These are phyloP conservation scores for Vitis cinerea DNA, from an alignment of 164 flowering plant genomes.

Conservation along the genomic window DNA sequence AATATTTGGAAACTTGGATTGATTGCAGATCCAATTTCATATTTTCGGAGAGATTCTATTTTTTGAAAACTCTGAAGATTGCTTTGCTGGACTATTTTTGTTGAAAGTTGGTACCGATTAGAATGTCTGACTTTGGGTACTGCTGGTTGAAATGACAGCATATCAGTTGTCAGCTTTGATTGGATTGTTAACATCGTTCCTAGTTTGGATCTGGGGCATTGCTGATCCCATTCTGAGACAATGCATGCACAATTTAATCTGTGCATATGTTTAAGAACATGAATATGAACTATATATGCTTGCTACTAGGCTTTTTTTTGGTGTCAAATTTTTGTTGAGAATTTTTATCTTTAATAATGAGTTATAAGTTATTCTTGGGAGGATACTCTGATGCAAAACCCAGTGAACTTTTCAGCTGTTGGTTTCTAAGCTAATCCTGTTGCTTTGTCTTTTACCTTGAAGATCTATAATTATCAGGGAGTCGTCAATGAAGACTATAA, in stretches of 20 bases:
- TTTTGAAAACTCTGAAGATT: too few relatives aligned
- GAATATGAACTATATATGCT: too few relatives aligned
- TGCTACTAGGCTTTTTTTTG: neutral
- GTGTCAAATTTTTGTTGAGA: neutral
- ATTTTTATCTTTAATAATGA: neutral
- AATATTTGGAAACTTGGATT: too few relatives aligned
- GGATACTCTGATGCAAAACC: neutral
- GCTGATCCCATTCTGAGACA: too few relatives aligned
- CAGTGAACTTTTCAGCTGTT: neutral
- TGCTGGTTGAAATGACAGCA: neutral
- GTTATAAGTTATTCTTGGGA: neutral
- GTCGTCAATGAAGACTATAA: constrained; percentile 88
- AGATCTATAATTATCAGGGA: constrained; percentile 86
- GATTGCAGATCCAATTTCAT: too few relatives aligned
- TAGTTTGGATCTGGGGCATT: neutral
- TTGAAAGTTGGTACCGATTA: neutral
- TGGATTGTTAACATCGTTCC: neutral
- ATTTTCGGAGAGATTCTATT: too few relatives aligned
- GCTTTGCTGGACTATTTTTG: too few relatives aligned
- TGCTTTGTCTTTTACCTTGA: constrained; percentile 18
- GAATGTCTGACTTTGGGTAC: neutral
- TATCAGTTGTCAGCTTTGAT: neutral
- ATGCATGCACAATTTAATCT: too few relatives aligned
- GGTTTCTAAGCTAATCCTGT: neutral
- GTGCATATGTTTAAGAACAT: too few relatives aligned